phyloP scores from a whole-genome alignment of 345 rosid genomes.

The Gossypium bickii region DNA sequence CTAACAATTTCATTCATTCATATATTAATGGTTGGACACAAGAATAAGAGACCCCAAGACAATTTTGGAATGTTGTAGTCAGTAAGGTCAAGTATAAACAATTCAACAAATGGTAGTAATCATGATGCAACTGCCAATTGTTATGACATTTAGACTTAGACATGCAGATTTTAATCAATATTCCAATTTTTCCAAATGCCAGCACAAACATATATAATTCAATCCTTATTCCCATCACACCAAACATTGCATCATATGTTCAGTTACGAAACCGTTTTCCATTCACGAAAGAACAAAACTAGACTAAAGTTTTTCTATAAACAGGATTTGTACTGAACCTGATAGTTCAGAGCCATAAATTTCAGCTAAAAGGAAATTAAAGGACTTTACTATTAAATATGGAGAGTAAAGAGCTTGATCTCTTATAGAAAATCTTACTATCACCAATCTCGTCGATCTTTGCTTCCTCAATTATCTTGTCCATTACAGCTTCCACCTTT shows the following conservation, averaged over 20 bases:
- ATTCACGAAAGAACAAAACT: not conserved
- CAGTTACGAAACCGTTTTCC: not conserved
- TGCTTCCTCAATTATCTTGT: slow-evolving; percentile 62
- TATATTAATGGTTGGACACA: not conserved
- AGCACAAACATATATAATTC: not conserved
- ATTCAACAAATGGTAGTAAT: not conserved
- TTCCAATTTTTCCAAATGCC: not conserved
- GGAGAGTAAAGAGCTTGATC: not conserved
- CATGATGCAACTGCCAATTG: not conserved
- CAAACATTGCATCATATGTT: not conserved
- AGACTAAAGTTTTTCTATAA: not conserved
- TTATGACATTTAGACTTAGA: not conserved
- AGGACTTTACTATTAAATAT: not conserved
- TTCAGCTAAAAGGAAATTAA: slow-evolving; percentile 2
- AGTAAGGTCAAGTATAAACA: not conserved
- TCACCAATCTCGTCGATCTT: slow-evolving; percentile 91
- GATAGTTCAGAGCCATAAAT: not conserved
- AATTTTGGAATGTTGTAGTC: not conserved
- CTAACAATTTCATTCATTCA: not conserved
- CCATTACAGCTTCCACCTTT: slow-evolving; percentile 78
- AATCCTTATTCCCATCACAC: not conserved
- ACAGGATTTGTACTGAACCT: not conserved
- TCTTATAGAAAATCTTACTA: slow-evolving; percentile 73
- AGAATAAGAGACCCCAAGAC: not conserved
- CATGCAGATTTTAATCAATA: not conserved